phyloP scores from a whole-genome alignment of 257 asterid species.

The Thymus quinquecostatus region DNA sequence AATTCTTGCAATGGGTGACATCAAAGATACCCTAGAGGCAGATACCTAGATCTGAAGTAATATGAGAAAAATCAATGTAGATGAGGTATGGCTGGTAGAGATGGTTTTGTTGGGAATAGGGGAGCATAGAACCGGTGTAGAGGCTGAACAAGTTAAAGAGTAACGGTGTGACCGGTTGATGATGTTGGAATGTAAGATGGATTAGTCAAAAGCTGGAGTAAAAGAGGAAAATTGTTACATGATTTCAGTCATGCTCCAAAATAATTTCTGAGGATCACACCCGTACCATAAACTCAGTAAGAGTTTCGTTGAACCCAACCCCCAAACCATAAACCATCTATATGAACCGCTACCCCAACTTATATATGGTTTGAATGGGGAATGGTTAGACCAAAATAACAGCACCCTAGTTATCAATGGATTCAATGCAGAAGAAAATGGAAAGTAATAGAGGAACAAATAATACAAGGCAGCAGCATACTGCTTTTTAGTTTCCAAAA shows the following conservation, averaged over 20 bases:
- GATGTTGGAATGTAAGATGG: not conserved
- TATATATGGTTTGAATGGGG: not conserved
- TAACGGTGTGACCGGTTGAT: too few relatives aligned
- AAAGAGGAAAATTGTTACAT: not conserved
- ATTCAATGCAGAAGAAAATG: not conserved
- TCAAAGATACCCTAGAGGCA: too few relatives aligned
- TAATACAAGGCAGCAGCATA: conserved; percentile 16
- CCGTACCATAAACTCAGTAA: not conserved
- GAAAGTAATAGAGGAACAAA: conserved; percentile 12
- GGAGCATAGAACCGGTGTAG: too few relatives aligned
- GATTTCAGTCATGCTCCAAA: not conserved
- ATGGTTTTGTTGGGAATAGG: too few relatives aligned
- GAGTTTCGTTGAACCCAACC: not conserved
- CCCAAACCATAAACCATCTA: not conserved
- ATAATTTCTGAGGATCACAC: not conserved
- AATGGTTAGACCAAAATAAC: not conserved
- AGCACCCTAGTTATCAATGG: not conserved
- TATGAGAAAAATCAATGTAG: too few relatives aligned
- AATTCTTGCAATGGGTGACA: too few relatives aligned
- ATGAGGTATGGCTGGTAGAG: too few relatives aligned
- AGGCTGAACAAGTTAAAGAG: too few relatives aligned
- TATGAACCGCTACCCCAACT: not conserved
- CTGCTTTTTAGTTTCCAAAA: conserved; percentile 16
- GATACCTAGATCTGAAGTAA: too few relatives aligned
- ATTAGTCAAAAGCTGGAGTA: not conserved